Conservation (phyloP, 768 basidiomycete species). For the Boletus pseudo-olivaceus region DNA sequence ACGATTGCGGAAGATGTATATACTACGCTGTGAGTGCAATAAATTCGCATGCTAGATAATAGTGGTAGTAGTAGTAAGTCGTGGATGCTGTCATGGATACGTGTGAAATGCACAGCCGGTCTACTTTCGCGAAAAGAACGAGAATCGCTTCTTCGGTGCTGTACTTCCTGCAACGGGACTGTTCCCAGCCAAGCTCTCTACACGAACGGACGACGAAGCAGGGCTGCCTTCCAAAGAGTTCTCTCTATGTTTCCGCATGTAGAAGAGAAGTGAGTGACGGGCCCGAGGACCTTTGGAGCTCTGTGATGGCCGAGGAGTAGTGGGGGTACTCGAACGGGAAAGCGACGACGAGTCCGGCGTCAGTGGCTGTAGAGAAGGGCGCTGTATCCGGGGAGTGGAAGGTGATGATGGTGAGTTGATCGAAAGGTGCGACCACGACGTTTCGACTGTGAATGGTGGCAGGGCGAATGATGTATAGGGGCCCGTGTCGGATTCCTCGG, state of each 20-base stretch:
- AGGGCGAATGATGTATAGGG: constrained; percentile 32
- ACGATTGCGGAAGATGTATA: constrained; percentile 5
- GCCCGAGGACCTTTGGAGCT: constrained; percentile 26
- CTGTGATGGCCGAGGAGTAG: constrained; percentile 24
- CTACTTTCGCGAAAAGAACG: constrained; percentile 32
- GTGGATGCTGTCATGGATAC: constrained; percentile 16
- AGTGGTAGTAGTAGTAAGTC: constrained; percentile 9
- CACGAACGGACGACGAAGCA: constrained; percentile 19
- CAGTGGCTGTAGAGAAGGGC: constrained; percentile 27
- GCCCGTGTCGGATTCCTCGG: constrained; percentile 34
- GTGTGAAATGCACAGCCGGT: constrained; percentile 9
- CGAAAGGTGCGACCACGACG: constrained; percentile 19
- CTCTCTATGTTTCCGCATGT: constrained; percentile 29
- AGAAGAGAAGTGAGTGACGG: constrained; percentile 29
- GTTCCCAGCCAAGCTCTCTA: constrained; percentile 15
- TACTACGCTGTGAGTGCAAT: constrained; percentile 13
- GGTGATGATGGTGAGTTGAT: constrained; percentile 16
- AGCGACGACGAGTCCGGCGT: constrained; percentile 30
- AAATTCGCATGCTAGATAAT: constrained; percentile 17
- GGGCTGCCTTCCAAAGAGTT: constrained; percentile 21
- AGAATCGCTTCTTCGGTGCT: constrained; percentile 25
- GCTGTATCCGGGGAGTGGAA: constrained; percentile 22
- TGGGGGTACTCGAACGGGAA: constrained; percentile 31
- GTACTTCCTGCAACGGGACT: constrained; percentile 3
- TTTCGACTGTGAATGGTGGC: constrained; percentile 23